Evolutionary conservation across 306 rosid genomes (phyloP), one percentile per base, ranked within the genome.

Genomic region (Cucurbita maxima): DNA sequence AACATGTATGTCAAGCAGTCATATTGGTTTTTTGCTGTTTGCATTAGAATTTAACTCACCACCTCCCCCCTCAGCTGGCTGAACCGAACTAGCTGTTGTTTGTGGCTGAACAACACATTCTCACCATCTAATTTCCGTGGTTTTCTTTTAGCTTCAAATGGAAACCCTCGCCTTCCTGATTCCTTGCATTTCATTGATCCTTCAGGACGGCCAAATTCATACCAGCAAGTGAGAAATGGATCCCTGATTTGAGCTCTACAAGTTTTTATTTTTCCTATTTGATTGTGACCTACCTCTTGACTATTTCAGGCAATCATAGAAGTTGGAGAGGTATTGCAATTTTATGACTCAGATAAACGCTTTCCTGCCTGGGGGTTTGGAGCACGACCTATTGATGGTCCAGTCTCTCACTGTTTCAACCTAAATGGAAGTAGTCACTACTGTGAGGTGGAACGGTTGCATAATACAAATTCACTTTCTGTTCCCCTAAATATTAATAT

Each of bases 281-380:
- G 72, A 75, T 67, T 54, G 55, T 63, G 57, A 69, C 73, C 50
- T 67, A 71, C 51, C 30, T 22, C 36, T 70, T 34, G 45, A 70
- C 58, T 71, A 77, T 73, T 62, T 73, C 86, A 95, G 99, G 99
- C 99, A 77, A 88, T 95, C 79, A 25, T 86, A 56, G 99, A 95
- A 79, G 97, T 91, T 64, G 93, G 92, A 57, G 99, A 91, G 81
- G 96, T 95, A 79, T 73, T 95, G 74, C 96, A 95, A 80, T 91
- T 91, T 83, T 91, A 95, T 83, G 97, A 95, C 80, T 66, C 96
- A 52, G 96, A 91, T 83, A 95, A 87, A 75, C 91, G 90, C 81
- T 91, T 89, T 84, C 99, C 97, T 58, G 94, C 99, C 0, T 95
- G 99, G 99, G 99, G 99, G 74, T 95, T 95, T 84, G 99, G 99